Evolutionary conservation across 495 filamentous ascomycete genomes (phyloP).

Genomic region (Cudoniella acicularis): DNA sequence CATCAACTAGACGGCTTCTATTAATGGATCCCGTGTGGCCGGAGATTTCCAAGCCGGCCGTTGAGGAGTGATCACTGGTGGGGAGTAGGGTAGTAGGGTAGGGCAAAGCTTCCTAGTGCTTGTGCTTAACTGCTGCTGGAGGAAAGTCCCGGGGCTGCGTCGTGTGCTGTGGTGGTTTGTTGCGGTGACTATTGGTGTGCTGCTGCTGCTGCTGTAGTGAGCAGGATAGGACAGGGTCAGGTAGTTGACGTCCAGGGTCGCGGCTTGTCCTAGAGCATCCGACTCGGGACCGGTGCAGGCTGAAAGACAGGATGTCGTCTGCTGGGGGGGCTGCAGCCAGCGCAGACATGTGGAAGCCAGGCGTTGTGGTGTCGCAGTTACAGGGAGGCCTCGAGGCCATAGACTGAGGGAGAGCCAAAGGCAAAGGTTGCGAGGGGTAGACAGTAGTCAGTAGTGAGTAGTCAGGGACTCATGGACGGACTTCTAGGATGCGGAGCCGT

Average conservation of each 20-base stretch:
- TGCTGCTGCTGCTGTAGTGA: background rate
- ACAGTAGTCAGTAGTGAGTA: no score
- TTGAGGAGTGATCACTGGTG: no score
- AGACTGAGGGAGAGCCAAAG: no score
- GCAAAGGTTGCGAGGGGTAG: no score
- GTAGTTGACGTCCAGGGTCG: background rate
- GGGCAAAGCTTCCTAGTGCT: background rate
- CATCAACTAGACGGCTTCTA: background rate
- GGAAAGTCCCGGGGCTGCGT: no score
- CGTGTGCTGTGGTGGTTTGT: no score
- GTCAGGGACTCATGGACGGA: no score
- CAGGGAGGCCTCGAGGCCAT: no score
- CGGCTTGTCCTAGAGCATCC: background rate
- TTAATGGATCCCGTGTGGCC: background rate
- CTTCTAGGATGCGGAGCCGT: background rate
- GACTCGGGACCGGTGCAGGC: background rate
- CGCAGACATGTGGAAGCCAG: background rate
- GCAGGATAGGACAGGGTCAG: background rate
- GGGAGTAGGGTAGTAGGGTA: background rate
- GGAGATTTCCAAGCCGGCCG: background rate
- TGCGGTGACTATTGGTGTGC: no score
- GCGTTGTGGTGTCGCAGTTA: background rate
- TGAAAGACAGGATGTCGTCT: background rate
- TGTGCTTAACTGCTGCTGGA: no score
- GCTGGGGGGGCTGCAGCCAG: background rate